phyloP scores from a whole-genome alignment of 805 yeast genomes.

The Teunomyces aglyptinius region DNA sequence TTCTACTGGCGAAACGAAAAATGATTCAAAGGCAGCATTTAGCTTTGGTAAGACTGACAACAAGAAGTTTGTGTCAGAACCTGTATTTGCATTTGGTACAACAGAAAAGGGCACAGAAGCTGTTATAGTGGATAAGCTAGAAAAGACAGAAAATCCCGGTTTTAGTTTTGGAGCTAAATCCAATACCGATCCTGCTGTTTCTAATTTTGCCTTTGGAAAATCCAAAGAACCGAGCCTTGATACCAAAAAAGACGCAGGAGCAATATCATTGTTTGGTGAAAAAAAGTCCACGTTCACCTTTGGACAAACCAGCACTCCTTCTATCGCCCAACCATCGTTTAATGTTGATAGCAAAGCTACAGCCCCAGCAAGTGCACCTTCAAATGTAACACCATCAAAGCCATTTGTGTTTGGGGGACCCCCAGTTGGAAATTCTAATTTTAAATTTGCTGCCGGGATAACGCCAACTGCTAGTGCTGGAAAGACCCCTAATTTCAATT shows the following conservation, averaged over 20 bases:
- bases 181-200: neutral
- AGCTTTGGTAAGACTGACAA: conserved; percentile 9
- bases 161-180: neutral
- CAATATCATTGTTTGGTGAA: neutral
- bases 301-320: neutral
- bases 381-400: neutral
- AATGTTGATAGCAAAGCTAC: neutral
- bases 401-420: conserved; percentile 2
- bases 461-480: neutral
- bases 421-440: conserved; percentile 1
- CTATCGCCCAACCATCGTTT: neutral
- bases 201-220: conserved; percentile 11
- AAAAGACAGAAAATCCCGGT: neutral
- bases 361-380: neutral
- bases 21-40: conserved; percentile 8
- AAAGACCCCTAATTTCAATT: conserved; percentile 8
- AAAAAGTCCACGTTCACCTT: neutral
- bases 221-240: neutral
- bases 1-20: neutral
- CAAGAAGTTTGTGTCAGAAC: neutral
- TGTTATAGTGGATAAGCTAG: neutral
- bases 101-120: neutral
- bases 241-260: neutral
- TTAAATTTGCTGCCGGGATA: conserved; percentile 11
- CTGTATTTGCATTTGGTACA: neutral